Percentiles rank a stretch among this genome's conserved stretches.
Evolutionary conservation across 2,329 filamentous ascomycete genomes (phyloP).

Genomic region (Paramyrothecium roridum): DNA sequence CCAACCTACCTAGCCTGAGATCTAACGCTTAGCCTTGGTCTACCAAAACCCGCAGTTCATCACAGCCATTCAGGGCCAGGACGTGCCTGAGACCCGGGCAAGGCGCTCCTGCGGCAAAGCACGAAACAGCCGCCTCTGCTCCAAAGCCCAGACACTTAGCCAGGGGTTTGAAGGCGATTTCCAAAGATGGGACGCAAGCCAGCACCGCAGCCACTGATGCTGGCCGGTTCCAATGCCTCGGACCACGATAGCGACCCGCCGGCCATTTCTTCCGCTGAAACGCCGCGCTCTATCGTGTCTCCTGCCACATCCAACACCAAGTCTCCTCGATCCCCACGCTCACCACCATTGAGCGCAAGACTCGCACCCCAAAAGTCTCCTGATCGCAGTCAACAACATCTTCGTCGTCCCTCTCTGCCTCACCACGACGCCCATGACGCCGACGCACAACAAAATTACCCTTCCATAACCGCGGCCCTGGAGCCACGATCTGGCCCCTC

Average conservation of each 20-base stretch:
- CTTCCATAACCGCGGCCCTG: slow-evolving; percentile 21
- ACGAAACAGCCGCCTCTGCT: background rate
- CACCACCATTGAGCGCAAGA: slow-evolving; percentile 40
- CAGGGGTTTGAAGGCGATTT: no score
- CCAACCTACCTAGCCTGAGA: background rate
- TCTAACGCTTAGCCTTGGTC: no score
- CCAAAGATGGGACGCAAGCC: slow-evolving; percentile 53
- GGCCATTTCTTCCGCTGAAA: slow-evolving; percentile 19
- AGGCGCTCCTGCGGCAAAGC: background rate
- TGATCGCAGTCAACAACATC: slow-evolving; percentile 13
- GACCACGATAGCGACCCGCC: slow-evolving; percentile 24
- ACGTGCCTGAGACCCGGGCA: slow-evolving; percentile 8
- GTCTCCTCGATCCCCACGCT: slow-evolving; percentile 38
- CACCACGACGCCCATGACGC: slow-evolving; percentile 14
- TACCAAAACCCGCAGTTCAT: no score
- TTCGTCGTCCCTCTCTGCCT: slow-evolving; percentile 12
- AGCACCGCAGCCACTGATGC: slow-evolving; percentile 55
- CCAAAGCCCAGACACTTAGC: background rate
- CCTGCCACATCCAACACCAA: slow-evolving; percentile 32
- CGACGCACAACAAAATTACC: slow-evolving; percentile 19
- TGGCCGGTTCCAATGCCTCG: slow-evolving; percentile 37
- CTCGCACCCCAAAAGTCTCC: slow-evolving; percentile 32
- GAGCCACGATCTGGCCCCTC: slow-evolving; percentile 15
- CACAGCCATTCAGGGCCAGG: background rate
- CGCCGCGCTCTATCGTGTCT: slow-evolving; percentile 22